phyloP scores from a whole-genome alignment of 1,139 yeast genomes.

The Debaryomyces coudertii region DNA sequence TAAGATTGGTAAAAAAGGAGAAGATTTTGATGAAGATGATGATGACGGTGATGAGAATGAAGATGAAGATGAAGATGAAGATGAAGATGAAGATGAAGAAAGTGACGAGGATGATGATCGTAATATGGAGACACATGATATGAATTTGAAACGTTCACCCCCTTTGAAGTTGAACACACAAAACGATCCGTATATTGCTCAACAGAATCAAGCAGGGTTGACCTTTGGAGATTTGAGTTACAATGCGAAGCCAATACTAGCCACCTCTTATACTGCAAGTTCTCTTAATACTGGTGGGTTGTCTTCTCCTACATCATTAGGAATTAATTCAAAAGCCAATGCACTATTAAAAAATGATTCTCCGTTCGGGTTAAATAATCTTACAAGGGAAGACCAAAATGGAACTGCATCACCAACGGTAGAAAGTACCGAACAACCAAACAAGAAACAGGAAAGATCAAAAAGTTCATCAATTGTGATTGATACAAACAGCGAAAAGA shows the following conservation, averaged over 20 bases:
- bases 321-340: slow-evolving; percentile 15
- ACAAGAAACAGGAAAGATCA: slow-evolving; percentile 13
- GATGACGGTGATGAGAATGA: slow-evolving; percentile 17
- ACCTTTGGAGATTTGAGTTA: not conserved
- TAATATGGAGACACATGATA: slow-evolving; percentile 20
- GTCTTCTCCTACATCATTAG: slow-evolving; percentile 30
- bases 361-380: slow-evolving; percentile 23
- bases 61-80: slow-evolving; percentile 21
- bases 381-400: slow-evolving; percentile 23
- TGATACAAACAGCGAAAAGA: slow-evolving; percentile 1
- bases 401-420: slow-evolving; percentile 25
- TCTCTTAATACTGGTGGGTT: slow-evolving; percentile 23
- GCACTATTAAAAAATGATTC: slow-evolving; percentile 29
- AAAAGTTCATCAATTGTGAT: slow-evolving; percentile 2
- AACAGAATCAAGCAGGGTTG: not conserved
- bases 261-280: slow-evolving; percentile 4
- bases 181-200: slow-evolving; percentile 19
- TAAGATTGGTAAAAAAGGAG: slow-evolving; percentile 17
- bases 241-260: not conserved
- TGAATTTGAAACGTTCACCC: slow-evolving; percentile 23
- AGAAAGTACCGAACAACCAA: slow-evolving; percentile 18
- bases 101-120: slow-evolving; percentile 42
- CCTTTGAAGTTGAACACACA: slow-evolving; percentile 36
- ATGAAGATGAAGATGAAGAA: slow-evolving; percentile 34
- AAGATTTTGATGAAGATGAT: slow-evolving; percentile 16